Percentiles rank a stretch among this genome's conserved stretches.
Evolutionary conservation across 441 rosid genomes (phyloP).

Genomic region (Geranium incanum): DNA sequence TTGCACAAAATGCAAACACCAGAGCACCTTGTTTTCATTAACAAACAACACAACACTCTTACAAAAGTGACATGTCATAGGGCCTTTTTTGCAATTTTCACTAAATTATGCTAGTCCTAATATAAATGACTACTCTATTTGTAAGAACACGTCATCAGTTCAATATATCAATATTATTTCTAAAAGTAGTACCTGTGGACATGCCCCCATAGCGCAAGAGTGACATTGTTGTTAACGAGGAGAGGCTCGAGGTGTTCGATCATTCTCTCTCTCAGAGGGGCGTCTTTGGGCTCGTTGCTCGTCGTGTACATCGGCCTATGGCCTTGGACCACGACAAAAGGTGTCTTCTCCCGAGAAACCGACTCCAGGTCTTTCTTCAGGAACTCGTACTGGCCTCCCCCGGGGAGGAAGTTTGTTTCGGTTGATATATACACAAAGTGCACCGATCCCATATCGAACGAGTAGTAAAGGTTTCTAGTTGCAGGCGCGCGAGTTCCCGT

Average conservation of each 20-base stretch:
- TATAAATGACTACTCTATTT: no score
- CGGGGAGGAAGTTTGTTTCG: slow-evolving; percentile 69
- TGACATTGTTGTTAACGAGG: slow-evolving; percentile 58
- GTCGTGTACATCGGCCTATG: slow-evolving; percentile 95
- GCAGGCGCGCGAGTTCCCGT: slow-evolving; percentile 59
- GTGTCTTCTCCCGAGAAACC: slow-evolving; percentile 66
- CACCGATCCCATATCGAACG: slow-evolving; percentile 60
- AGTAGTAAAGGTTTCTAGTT: slow-evolving; percentile 74
- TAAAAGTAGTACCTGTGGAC: slow-evolving; percentile 39
- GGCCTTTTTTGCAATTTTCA: no score
- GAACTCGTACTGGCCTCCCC: slow-evolving; percentile 63
- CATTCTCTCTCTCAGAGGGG: slow-evolving; percentile 49
- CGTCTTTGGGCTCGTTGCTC: slow-evolving; percentile 49
- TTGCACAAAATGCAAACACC: no score
- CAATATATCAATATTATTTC: no score
- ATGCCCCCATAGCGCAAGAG: slow-evolving; percentile 87
- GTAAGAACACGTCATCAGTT: no score
- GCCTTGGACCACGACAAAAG: slow-evolving; percentile 72
- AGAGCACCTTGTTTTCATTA: no score
- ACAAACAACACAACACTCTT: no score
- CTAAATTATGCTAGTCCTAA: no score
- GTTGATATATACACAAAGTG: slow-evolving; percentile 79
- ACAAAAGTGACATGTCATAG: no score
- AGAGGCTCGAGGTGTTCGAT: slow-evolving; percentile 74
- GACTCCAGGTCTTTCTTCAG: slow-evolving; percentile 65